These are phyloP conservation scores for Fusarium stilboides DNA, from an alignment of 2,329 filamentous ascomycete species.

Conservation along the genomic window DNA sequence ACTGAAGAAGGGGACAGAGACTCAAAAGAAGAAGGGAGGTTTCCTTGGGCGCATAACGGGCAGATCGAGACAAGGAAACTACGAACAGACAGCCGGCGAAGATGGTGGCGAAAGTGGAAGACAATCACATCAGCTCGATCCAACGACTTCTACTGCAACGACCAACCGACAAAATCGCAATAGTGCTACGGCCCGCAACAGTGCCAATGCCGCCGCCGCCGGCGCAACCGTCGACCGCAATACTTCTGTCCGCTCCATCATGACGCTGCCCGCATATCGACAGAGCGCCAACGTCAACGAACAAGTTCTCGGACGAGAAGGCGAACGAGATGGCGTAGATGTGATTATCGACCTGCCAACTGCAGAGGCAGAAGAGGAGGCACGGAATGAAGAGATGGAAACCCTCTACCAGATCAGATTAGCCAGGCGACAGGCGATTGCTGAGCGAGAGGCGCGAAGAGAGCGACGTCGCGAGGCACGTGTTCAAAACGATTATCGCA, in stretches of 20 bases:
- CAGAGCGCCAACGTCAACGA: constrained; percentile 81
- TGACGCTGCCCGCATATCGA: constrained; percentile 91
- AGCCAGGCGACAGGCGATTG: constrained; percentile 80
- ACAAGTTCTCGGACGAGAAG: constrained; percentile 87
- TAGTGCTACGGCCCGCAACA: constrained; percentile 16
- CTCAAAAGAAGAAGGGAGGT: constrained; percentile 43
- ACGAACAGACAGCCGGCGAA: constrained; percentile 53
- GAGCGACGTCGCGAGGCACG: constrained; percentile 80
- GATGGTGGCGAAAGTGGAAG: constrained; percentile 47
- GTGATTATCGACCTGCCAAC: constrained; percentile 89
- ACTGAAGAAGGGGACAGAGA: constrained; percentile 22
- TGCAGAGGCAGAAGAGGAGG: constrained; percentile 80
- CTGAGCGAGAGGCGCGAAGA: constrained; percentile 83
- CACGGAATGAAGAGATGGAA: constrained; percentile 93
- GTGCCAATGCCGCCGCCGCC: constrained; percentile 45
- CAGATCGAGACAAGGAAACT: constrained; percentile 40
- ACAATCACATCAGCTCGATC: constrained; percentile 49
- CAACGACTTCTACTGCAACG: constrained; percentile 31
- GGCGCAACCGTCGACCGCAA: constrained; percentile 77
- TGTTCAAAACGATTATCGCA: constrained; percentile 76
- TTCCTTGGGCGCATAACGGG: constrained; percentile 42
- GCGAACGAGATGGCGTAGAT: constrained; percentile 92
- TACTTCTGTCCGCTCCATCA: constrained; percentile 91
- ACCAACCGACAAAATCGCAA: constrained; percentile 34
- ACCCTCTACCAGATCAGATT: constrained; percentile 90